Evolutionary conservation across 108 stramenopile species (phyloP).

Genomic region (Pseudonitzschia multiseries): DNA sequence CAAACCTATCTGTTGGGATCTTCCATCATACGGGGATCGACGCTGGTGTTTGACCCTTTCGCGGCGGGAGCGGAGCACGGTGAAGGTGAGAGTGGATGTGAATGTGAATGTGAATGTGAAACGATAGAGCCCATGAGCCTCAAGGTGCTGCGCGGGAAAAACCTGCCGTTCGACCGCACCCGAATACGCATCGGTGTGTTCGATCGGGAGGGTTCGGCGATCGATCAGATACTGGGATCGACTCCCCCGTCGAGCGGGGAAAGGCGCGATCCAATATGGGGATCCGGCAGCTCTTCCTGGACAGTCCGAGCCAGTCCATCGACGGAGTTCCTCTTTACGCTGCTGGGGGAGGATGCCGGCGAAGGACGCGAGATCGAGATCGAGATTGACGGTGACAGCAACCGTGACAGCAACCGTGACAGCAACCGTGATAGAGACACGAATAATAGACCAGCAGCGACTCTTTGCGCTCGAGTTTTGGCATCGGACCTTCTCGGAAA

Average conservation of each 20-base stretch:
- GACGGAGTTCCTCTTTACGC: background rate
- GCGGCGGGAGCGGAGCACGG: background rate
- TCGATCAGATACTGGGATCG: slow-evolving; percentile 7
- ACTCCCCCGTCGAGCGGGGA: slow-evolving; percentile 4
- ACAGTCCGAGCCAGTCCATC: background rate
- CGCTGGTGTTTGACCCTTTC: background rate
- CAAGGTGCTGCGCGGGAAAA: slow-evolving; percentile 4
- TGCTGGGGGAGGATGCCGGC: background rate
- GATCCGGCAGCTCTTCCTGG: slow-evolving; percentile 2
- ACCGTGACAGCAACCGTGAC: too few species aligned
- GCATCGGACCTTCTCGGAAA: slow-evolving; percentile 1
- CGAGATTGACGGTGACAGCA: too few species aligned
- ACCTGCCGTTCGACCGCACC: slow-evolving; percentile 1
- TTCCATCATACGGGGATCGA: background rate
- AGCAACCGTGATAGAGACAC: background rate
- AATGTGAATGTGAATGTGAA: too few species aligned
- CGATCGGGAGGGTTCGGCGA: background rate
- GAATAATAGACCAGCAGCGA: background rate
- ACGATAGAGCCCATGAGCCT: background rate
- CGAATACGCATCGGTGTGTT: slow-evolving; percentile 6
- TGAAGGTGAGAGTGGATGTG: too few species aligned
- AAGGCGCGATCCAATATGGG: slow-evolving; percentile 10
- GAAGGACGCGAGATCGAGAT: background rate
- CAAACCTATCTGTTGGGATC: background rate
- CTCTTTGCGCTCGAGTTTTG: background rate